A percentile compares a stretch with the other conserved stretches of the same genome.
These are phyloP conservation scores for Pichia kudriavzevii DNA, from an alignment of 1,139 yeast genomes.

Conservation along the genomic window DNA sequence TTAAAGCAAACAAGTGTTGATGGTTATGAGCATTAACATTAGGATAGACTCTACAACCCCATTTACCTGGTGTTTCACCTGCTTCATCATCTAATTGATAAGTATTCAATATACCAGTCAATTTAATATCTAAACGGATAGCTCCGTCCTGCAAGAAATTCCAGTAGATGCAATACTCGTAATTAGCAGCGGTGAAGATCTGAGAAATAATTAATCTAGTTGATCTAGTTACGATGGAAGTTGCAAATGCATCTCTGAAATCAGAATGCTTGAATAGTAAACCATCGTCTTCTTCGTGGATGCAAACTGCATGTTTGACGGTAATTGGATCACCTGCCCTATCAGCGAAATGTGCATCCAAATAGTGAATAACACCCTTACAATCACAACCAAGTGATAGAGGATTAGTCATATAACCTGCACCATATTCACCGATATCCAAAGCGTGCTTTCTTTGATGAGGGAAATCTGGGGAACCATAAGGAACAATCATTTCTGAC, in stretches of 20 bases:
- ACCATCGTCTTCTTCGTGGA: slow-evolving; percentile 82
- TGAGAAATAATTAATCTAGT: slow-evolving; percentile 68
- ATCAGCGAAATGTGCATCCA: slow-evolving; percentile 67
- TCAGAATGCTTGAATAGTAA: slow-evolving; percentile 73
- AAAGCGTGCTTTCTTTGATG: slow-evolving; percentile 82
- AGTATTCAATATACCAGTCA: slow-evolving; percentile 77
- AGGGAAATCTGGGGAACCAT: slow-evolving; percentile 72
- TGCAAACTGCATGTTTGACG: slow-evolving; percentile 69
- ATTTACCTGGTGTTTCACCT: slow-evolving; percentile 60
- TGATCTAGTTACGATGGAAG: slow-evolving; percentile 69
- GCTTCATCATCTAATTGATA: slow-evolving; percentile 52
- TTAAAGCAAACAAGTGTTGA: slow-evolving; percentile 74
- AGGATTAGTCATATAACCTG: slow-evolving; percentile 78
- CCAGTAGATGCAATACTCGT: slow-evolving; percentile 81
- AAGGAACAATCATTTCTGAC: slow-evolving; percentile 80
- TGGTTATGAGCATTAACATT: slow-evolving; percentile 79
- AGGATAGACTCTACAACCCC: slow-evolving; percentile 79
- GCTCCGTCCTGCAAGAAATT: slow-evolving; percentile 78
- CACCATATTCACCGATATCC: slow-evolving; percentile 84
- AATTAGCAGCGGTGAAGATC: slow-evolving; percentile 79
- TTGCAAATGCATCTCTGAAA: slow-evolving; percentile 72
- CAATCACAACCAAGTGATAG: slow-evolving; percentile 76
- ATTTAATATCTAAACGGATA: slow-evolving; percentile 66
- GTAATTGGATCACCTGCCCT: slow-evolving; percentile 62
- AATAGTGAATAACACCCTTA: slow-evolving; percentile 74